Evolutionary conservation across 176 grass and related monocot species (phyloP).

Genomic region (Eremochloa ophiuroides): DNA sequence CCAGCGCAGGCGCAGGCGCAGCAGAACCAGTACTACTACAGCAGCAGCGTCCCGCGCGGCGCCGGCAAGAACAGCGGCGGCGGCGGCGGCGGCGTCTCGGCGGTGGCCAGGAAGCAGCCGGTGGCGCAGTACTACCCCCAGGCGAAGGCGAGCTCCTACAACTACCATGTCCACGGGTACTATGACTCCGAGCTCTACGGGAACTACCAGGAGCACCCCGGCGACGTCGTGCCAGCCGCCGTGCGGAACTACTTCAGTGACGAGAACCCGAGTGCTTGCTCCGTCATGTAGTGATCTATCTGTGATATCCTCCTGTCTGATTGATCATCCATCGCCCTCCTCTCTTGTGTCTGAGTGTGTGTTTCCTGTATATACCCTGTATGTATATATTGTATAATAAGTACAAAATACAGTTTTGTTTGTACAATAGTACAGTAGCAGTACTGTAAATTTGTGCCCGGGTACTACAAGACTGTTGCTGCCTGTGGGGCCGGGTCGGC

Average conservation of each 20-base stretch:
- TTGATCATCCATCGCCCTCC: background rate
- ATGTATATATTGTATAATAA: background rate
- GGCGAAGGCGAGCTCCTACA: slow-evolving; percentile 54
- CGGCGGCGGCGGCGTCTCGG: background rate
- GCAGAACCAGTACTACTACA: background rate
- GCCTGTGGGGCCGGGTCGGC: too few species aligned
- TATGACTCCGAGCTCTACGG: slow-evolving; percentile 44
- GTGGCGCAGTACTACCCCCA: background rate
- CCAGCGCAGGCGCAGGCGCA: background rate
- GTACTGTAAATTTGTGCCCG: background rate
- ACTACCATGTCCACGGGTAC: slow-evolving; percentile 75
- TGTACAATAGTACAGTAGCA: background rate
- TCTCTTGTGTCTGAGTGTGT: background rate
- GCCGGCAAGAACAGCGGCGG: background rate
- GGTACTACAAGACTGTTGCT: too few species aligned
- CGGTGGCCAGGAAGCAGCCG: background rate
- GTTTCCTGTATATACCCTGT: background rate
- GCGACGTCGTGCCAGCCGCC: slow-evolving; percentile 25
- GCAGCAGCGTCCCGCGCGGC: slow-evolving; percentile 4
- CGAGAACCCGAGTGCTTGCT: slow-evolving; percentile 70
- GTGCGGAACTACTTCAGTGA: slow-evolving; percentile 62
- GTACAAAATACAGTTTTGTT: background rate
- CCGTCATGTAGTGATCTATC: slow-evolving; percentile 61
- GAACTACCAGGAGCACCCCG: slow-evolving; percentile 16
- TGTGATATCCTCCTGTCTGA: too few species aligned